Base-by-base conservation (phyloP, 768 basidiomycete genomes). In the Kockovaella imperatae region DNA sequence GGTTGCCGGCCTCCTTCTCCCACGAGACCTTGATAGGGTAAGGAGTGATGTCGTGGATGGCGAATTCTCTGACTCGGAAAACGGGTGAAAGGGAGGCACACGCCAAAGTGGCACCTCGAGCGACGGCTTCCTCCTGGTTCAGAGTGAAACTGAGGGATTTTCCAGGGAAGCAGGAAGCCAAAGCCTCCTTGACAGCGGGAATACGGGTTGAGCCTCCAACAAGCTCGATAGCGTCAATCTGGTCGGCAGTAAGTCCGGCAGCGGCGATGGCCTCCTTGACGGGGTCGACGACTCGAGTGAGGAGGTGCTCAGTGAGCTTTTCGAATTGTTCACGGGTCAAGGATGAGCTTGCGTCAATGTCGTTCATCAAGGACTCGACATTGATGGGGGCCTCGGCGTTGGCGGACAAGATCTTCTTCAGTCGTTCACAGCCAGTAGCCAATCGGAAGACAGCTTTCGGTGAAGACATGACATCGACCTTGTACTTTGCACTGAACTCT, bases 101-200 rank as follows among this genome's bases (percentile, higher is more conserved):
- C 30, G 89, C 82, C 71, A 99, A 95, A 47, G 95, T 96, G 42
- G 90, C 86, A 34, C 93, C 95, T 36, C 93, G 87, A 7, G 88
- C 89, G 60, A 90, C 78, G 51, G 95, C 91, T 75, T 97, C 95
- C 59, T 97, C 95, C 75, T 91, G 88, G 78, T 97, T 99, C 68
- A 93, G 82, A 26, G 95, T 97, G 59, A 83, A 84, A 15, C 80
- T 85, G 57, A 97, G 83, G n/a, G 74, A 49, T 74, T 89, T 89
- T 45, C 84, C 86, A 30, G 76, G 75, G 74, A 95, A 90, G 54
- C 81, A 84, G 26, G 79, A 76, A 64, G 85, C 82, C 73, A 99
- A 91, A 69, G 83, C 80, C 30, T 79, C 75, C 68, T 91, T 88
- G 67, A 97, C 84, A 25, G 91, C 82, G 20, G 93, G 93, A 47